Conservation (phyloP, 257 asterid genomes). For the Nicotiana sylvestris region DNA sequence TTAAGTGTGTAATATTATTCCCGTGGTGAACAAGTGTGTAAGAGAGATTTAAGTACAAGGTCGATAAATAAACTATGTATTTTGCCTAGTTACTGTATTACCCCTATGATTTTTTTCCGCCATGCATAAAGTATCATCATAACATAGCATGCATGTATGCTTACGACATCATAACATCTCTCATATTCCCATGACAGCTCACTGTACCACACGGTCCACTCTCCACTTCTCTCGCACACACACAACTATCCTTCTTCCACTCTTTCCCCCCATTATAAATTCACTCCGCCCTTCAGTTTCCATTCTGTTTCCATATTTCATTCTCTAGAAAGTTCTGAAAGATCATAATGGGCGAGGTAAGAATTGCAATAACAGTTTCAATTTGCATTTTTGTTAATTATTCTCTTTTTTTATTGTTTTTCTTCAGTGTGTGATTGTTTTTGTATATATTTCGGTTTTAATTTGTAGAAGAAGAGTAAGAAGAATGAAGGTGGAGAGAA, state of each 20-base stretch:
- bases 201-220: conserved; percentile 10
- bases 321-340: background rate
- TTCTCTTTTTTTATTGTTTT: background rate
- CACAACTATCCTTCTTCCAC: background rate
- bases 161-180: background rate
- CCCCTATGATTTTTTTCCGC: background rate
- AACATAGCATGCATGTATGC: conserved; percentile 1
- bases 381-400: background rate
- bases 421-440: no score
- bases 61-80: no score
- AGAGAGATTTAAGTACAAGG: no score
- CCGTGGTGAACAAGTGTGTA: no score
- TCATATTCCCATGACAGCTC: conserved; percentile 7
- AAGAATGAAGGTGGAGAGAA: conserved; percentile 26
- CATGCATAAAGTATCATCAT: background rate
- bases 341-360: conserved; percentile 13
- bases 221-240: conserved; percentile 7
- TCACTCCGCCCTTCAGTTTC: background rate
- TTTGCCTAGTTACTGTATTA: no score
- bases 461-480: conserved; percentile 27
- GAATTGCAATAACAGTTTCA: background rate
- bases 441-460: no score
- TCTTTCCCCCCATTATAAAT: background rate
- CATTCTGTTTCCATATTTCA: background rate
- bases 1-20: no score